Conservation (phyloP, 208 protist genomes). For the Crithidia mellificae region DNA sequence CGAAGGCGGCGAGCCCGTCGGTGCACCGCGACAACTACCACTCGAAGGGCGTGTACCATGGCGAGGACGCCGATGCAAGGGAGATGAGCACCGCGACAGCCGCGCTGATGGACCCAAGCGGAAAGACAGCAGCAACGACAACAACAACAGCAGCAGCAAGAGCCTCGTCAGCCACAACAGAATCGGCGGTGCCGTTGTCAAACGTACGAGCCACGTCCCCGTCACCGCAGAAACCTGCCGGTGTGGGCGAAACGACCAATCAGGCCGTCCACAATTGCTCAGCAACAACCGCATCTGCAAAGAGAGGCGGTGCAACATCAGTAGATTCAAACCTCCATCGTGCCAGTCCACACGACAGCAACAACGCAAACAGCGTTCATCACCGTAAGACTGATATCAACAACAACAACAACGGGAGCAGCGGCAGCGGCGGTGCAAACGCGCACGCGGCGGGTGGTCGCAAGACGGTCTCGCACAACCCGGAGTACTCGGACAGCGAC, state of each 20-base stretch:
- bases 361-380: too few relatives aligned
- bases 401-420: too few relatives aligned
- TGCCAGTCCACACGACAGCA: neutral
- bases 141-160: too few relatives aligned
- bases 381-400: too few relatives aligned
- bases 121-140: too few relatives aligned
- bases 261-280: neutral
- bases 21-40: constrained; percentile 9
- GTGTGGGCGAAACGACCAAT: neutral
- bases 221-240: neutral
- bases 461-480: constrained; percentile 3
- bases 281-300: neutral
- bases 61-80: constrained; percentile 1
- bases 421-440: too few relatives aligned
- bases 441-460: too few relatives aligned
- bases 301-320: too few relatives aligned
- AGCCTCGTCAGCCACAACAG: too few relatives aligned
- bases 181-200: too few relatives aligned
- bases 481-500: constrained; percentile 17
- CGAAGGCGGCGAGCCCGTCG: constrained; percentile 10
- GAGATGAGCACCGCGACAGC: constrained; percentile 6
- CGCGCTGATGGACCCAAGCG: neutral
- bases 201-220: neutral
- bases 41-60: neutral
- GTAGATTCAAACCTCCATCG: neutral